Base-by-base conservation (phyloP, 139 green algal genomes). In the Dunaliella sp. region DNA sequence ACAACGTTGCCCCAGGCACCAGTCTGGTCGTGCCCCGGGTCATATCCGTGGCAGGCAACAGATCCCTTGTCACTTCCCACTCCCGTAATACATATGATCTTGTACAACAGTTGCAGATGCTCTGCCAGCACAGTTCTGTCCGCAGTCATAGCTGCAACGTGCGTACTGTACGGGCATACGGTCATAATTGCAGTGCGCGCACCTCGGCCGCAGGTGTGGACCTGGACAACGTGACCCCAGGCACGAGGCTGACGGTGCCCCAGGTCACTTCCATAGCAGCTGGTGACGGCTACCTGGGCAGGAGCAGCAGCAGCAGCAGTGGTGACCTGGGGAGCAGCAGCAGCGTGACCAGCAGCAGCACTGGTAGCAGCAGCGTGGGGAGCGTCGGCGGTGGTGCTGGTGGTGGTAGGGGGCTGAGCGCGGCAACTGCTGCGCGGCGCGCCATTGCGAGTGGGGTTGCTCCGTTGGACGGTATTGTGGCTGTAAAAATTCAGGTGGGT, bases 401-500 rank as follows among this genome's bases (percentile, higher is more conserved):
- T 1, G 22, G 73, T 38, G 84, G 72, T 30, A 30, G 28, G 2
- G 36, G 77, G 3, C 26, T 2, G 2, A 57, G 3, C 35, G 84
- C 84, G 33, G 83, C 81, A 35, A 85, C 88, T 1, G 91, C 90
- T 1, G 88, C 93, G 31, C 85, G 83, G 33, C 84, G 90, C 33
- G 89, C 90, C 3, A 77, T 79, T n/a, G 87, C 86, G 2, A 74
- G 32, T 24, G 89, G 89, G 25, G 77, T 86, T 1, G 89, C 89
- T 1, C 93, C 93, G 3, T 77, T 85, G 21, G 85, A 93, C 78
- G 95, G 95, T 7, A 77, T 96, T 33, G 96, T 98, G 30, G 96
- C 96, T 1, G 93, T 98, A 34, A 98, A 98, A 88, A 90, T 92
- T 73, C n/a, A 77, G 1, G 26, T 57, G 80, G 30, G 30, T 33